Base-by-base conservation (phyloP, 306 rosid genomes). In the peach (Prunus persica) region DNA sequence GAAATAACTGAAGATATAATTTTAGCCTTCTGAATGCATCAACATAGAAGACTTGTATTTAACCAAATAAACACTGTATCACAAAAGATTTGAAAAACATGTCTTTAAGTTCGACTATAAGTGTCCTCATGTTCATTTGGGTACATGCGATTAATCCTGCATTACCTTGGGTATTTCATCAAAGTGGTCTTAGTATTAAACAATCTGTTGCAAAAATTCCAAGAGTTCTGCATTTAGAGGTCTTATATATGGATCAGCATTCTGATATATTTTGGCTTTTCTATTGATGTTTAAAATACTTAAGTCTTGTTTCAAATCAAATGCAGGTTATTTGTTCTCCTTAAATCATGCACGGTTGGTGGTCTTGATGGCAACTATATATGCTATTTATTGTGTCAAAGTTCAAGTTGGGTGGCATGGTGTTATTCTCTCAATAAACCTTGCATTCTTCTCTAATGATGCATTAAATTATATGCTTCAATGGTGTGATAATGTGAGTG, bases 331-430 rank as follows among this genome's bases (percentile, higher is more conserved):
- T 81, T 85, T 96, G 76, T 93, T 93, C 90, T 92, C 98, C 86
- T 84, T 84, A 56, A 96, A 93, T 81, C 99, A 91, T 86, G 98
- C 99, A 72, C 93, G 99, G 67, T 74, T 93, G 82, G 88, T 88
- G 90, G 96, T 91, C 76, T 86, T 96, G 73, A 63, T 96, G 67
- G 97, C 96, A 71, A 65, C 94, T 15, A 43, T 78, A 67, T 96
- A 93, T 85, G 91, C 96, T 77, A 45, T 90, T 52, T 96, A 96
- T 65, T 86, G 90, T 85, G 98, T 96, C 81, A 87, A 93, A 89
- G 90, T 87, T 79, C 89, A 82, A 69, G 94, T 88, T 62, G 99
- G 99, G 83, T 96, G 99, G 99, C 80, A 62, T 20, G 99, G 99
- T 64, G 93, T 91, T 67, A 81, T 93, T 80, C 91, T 90, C 76